Percentiles rank a stretch among this genome's conserved stretches.
Evolutionary conservation across 2,329 filamentous ascomycete genomes (phyloP).

Genomic region (Phialophora macrospora): DNA sequence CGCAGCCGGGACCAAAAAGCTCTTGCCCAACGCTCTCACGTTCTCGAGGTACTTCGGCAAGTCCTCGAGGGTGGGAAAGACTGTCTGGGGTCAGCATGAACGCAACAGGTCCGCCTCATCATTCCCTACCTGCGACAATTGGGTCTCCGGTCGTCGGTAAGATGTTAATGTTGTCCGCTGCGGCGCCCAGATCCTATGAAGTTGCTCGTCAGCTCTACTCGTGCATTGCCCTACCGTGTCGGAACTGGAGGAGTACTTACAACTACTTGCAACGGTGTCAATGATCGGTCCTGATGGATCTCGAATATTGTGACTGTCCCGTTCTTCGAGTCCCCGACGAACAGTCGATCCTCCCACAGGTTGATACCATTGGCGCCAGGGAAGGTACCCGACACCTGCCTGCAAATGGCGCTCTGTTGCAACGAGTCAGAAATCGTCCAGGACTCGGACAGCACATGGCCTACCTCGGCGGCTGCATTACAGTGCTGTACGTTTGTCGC

Average conservation of each 20-base stretch:
- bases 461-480: slow-evolving; percentile 20
- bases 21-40: slow-evolving; percentile 28
- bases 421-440: not conserved
- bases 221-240: not conserved
- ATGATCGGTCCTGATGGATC: slow-evolving; percentile 24
- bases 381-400: slow-evolving; percentile 29
- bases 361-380: slow-evolving; percentile 34
- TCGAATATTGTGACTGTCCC: slow-evolving; percentile 33
- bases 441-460: not conserved
- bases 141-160: slow-evolving; percentile 31
- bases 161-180: slow-evolving; percentile 35
- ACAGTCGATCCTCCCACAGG: slow-evolving; percentile 30
- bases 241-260: slow-evolving; percentile 12
- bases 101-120: not conserved
- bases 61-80: slow-evolving; percentile 33
- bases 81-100: slow-evolving; percentile 3
- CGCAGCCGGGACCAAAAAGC: slow-evolving; percentile 30
- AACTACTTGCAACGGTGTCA: slow-evolving; percentile 28
- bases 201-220: not conserved
- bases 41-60: slow-evolving; percentile 25
- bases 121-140: slow-evolving; percentile 29
- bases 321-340: slow-evolving; percentile 32
- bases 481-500: slow-evolving; percentile 29
- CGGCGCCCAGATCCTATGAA: slow-evolving; percentile 33
- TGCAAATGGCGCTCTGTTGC: slow-evolving; percentile 26